Conservation (phyloP, 148 eudicot species). For the Rhododendron mucronatum region DNA sequence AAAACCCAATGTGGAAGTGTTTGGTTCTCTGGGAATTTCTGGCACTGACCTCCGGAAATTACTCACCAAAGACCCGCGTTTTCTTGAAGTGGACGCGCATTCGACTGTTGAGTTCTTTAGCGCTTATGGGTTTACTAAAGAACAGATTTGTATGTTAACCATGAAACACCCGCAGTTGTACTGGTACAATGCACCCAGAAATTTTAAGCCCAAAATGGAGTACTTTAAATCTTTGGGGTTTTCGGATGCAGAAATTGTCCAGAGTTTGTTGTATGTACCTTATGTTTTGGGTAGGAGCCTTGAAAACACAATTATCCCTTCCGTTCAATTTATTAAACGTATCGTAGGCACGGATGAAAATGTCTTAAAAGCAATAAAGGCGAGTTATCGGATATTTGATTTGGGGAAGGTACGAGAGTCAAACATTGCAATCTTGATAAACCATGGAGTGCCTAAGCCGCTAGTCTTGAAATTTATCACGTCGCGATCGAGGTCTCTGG, state of each 20-base stretch:
- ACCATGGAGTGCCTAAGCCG: conserved; percentile 17
- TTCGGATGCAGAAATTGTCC: background rate
- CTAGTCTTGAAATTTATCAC: background rate
- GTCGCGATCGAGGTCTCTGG: background rate
- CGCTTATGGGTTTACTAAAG: conserved; percentile 3
- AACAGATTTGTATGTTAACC: conserved; percentile 10
- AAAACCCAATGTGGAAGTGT: conserved; percentile 14
- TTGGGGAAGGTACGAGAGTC: background rate
- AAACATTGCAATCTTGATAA: conserved; percentile 9
- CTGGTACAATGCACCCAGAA: background rate
- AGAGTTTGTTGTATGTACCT: background rate
- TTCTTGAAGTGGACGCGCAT: conserved; percentile 1
- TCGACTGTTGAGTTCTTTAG: conserved; percentile 4
- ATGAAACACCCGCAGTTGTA: background rate
- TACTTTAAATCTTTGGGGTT: conserved; percentile 13
- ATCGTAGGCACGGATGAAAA: conserved; percentile 5
- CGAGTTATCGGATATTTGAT: background rate
- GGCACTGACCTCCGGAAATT: conserved; percentile 6
- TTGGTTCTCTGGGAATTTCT: conserved; percentile 10
- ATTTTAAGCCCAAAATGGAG: conserved; percentile 19
- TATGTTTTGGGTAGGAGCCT: conserved; percentile 9
- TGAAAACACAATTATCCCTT: conserved; percentile 10
- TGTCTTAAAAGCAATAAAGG: conserved; percentile 1
- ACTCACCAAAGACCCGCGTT: background rate
- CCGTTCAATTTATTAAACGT: background rate